These are phyloP conservation scores for Lachnellula cervina DNA, from an alignment of 2,329 filamentous ascomycete genomes.

Conservation along the genomic window DNA sequence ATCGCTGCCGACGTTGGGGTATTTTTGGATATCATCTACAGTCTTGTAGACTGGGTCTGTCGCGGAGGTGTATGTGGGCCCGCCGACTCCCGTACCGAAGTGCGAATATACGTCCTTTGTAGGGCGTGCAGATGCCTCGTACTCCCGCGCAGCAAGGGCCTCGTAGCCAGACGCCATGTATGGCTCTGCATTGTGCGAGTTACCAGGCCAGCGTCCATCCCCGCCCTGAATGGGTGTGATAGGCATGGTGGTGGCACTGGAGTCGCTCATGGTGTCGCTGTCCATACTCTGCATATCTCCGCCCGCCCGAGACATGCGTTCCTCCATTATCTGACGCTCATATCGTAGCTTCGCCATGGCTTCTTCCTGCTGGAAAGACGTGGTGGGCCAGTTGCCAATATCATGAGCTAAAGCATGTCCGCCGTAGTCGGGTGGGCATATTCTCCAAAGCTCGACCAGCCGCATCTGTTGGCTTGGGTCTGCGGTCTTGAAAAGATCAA, in stretches of 20 bases:
- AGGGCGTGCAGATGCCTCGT: slow-evolving; percentile 46
- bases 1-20: slow-evolving; percentile 22
- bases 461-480: slow-evolving; percentile 66
- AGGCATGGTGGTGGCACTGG: slow-evolving; percentile 31
- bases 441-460: slow-evolving; percentile 79
- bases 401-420: slow-evolving; percentile 54
- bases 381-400: slow-evolving; percentile 51
- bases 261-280: slow-evolving; percentile 35
- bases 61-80: slow-evolving; percentile 46
- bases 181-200: slow-evolving; percentile 41
- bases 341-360: slow-evolving; percentile 54
- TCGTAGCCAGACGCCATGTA: slow-evolving; percentile 85
- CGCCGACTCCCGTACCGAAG: slow-evolving; percentile 38
- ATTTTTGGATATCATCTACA: slow-evolving; percentile 22
- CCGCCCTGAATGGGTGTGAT: slow-evolving; percentile 45
- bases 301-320: slow-evolving; percentile 35
- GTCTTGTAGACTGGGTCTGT: slow-evolving; percentile 64
- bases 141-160: slow-evolving; percentile 58
- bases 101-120: slow-evolving; percentile 41
- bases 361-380: slow-evolving; percentile 50
- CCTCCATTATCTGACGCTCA: slow-evolving; percentile 44
- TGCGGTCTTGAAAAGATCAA: slow-evolving; percentile 73
- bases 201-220: slow-evolving; percentile 47
- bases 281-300: slow-evolving; percentile 40
- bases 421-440: slow-evolving; percentile 62